phyloP scores from a whole-genome alignment of 495 filamentous ascomycete species.

The Lepraria neglecta region DNA sequence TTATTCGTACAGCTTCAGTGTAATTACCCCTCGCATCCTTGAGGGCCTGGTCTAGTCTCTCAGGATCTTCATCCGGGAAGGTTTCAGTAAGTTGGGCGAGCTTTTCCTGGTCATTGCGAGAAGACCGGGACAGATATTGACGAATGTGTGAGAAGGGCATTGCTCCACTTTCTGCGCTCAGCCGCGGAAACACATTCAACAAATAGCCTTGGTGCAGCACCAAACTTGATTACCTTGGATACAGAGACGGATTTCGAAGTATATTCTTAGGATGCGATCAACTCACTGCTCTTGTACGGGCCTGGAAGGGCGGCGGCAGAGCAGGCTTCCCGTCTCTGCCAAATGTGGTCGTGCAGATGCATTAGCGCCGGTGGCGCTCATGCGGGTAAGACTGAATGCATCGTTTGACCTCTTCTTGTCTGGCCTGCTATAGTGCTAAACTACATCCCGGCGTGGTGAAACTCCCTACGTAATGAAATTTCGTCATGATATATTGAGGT shows the following conservation, averaged over 20 bases:
- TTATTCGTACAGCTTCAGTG: neutral
- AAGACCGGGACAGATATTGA: neutral
- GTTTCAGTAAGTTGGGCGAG: neutral
- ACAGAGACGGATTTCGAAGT: neutral
- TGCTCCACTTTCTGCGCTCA: neutral
- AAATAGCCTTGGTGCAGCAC: neutral
- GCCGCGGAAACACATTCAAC: neutral
- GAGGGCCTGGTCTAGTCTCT: neutral
- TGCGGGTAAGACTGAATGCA: too few species aligned
- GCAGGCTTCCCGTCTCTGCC: slow-evolving; percentile 1
- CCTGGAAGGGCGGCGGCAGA: neutral
- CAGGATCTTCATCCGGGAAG: neutral
- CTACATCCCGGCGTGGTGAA: too few species aligned
- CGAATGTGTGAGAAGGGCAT: neutral
- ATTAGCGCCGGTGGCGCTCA: neutral
- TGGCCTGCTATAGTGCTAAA: too few species aligned
- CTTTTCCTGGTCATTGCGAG: neutral
- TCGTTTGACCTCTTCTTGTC: too few species aligned
- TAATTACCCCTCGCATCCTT: neutral
- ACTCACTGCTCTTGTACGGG: neutral
- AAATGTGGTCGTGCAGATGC: neutral
- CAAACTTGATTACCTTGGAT: neutral
- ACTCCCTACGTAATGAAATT: too few species aligned
- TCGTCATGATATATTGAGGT: too few species aligned
- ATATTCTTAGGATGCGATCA: neutral